These are phyloP conservation scores for Albizia julibrissin DNA, from an alignment of 306 rosid species.

Conservation along the genomic window DNA sequence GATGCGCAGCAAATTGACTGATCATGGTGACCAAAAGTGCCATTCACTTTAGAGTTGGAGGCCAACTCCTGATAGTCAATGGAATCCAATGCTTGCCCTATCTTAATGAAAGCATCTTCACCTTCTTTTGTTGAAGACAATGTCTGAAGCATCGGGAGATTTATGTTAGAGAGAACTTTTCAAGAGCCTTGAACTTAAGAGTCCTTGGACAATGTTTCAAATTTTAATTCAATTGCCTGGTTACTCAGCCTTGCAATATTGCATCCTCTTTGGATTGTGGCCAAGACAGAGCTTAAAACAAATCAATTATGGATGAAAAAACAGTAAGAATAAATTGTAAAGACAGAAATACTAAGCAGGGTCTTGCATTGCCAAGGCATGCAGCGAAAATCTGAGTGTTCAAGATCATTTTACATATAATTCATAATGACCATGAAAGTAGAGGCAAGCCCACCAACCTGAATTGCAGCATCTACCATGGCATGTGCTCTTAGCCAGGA, in stretches of 20 bases:
- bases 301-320: slow-evolving; percentile 3
- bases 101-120: slow-evolving; percentile 67
- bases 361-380: neutral
- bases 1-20: slow-evolving; percentile 40
- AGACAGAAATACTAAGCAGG: neutral
- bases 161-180: neutral
- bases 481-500: slow-evolving; percentile 68
- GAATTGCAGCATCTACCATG: slow-evolving; percentile 84
- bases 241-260: neutral
- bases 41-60: slow-evolving; percentile 52
- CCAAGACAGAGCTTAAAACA: slow-evolving; percentile 24
- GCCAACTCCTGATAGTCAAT: slow-evolving; percentile 52
- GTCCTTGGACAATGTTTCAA: slow-evolving; percentile 1
- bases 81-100: slow-evolving; percentile 74
- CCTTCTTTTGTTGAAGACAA: slow-evolving; percentile 71
- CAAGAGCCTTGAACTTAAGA: slow-evolving; percentile 15
- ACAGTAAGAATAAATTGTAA: neutral
- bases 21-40: slow-evolving; percentile 45
- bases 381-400: slow-evolving; percentile 10
- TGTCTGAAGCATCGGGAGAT: slow-evolving; percentile 55
- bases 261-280: neutral
- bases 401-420: slow-evolving; percentile 12
- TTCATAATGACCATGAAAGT: slow-evolving; percentile 25
- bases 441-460: slow-evolving; percentile 50
- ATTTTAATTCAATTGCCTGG: neutral